These are phyloP conservation scores for Eremothecium sinecaudum DNA, from an alignment of 1,139 yeast genomes.

Conservation along the genomic window DNA sequence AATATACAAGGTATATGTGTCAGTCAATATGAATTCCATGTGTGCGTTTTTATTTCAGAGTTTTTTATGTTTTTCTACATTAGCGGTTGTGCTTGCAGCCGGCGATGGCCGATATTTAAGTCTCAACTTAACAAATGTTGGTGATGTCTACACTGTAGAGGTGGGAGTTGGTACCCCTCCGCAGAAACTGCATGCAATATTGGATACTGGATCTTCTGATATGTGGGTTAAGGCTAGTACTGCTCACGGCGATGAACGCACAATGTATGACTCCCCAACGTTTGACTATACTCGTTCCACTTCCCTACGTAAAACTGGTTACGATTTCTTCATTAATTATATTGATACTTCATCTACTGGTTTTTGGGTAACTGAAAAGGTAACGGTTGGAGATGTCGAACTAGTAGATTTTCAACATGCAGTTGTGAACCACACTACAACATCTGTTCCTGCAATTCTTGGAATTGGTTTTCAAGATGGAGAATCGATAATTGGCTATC, in stretches of 20 bases:
- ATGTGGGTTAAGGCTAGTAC: slow-evolving; percentile 45
- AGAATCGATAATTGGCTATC: slow-evolving; percentile 20
- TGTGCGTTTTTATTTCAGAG: no score
- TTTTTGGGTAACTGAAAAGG: slow-evolving; percentile 20
- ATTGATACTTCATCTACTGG: slow-evolving; percentile 23
- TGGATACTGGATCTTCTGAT: slow-evolving; percentile 66
- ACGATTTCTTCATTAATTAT: slow-evolving; percentile 19
- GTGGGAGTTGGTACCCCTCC: slow-evolving; percentile 45
- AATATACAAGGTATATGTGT: no score
- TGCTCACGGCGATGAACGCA: slow-evolving; percentile 25
- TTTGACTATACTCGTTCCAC: slow-evolving; percentile 12
- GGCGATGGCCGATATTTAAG: background rate
- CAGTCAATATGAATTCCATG: no score
- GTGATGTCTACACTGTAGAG: slow-evolving; percentile 35
- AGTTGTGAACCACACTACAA: slow-evolving; percentile 17
- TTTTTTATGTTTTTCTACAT: no score
- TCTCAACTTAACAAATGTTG: slow-evolving; percentile 20
- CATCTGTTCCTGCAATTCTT: slow-evolving; percentile 21
- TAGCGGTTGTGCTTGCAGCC: background rate
- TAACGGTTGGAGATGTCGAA: slow-evolving; percentile 11
- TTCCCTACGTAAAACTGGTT: slow-evolving; percentile 9
- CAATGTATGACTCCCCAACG: slow-evolving; percentile 13
- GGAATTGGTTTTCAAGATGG: slow-evolving; percentile 25
- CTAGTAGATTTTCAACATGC: slow-evolving; percentile 21
- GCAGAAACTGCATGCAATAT: slow-evolving; percentile 41